Evolutionary conservation across 768 basidiomycete species (phyloP).

Genomic region (Rhizopogon vesiculosus): DNA sequence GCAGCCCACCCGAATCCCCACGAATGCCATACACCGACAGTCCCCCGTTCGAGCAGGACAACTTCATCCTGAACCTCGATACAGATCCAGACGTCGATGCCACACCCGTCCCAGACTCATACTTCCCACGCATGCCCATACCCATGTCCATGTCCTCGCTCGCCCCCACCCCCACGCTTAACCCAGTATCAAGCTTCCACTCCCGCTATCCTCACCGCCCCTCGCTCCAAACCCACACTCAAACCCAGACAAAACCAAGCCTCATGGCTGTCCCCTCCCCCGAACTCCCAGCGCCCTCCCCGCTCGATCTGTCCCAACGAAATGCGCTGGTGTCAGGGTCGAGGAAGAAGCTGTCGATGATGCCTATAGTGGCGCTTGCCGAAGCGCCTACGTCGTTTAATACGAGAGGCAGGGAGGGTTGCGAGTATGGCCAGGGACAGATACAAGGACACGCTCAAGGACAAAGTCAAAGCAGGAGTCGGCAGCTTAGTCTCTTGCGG

Average conservation of each 20-base stretch:
- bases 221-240: not conserved
- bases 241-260: not conserved
- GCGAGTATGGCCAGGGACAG: not conserved
- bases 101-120: not conserved
- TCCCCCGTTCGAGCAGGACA: not conserved
- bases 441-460: not conserved
- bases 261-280: not conserved
- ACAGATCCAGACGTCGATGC: slow-evolving; percentile 7
- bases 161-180: not conserved
- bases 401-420: not conserved
- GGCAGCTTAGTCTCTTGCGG: not conserved
- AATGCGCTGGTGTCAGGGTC: too few relatives aligned
- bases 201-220: slow-evolving; percentile 2
- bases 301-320: not conserved
- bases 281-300: not conserved
- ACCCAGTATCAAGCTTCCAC: slow-evolving; percentile 2
- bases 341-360: not conserved
- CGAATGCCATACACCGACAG: not conserved
- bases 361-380: not conserved
- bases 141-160: not conserved
- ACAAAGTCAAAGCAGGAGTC: not conserved
- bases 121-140: slow-evolving; percentile 1
- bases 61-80: slow-evolving; percentile 7
- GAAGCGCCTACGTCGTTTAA: not conserved
- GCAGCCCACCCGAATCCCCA: slow-evolving; percentile 9